These are phyloP conservation scores for Saccharomyces kudriavzevii DNA, from an alignment of 805 yeast species.

Conservation along the genomic window DNA sequence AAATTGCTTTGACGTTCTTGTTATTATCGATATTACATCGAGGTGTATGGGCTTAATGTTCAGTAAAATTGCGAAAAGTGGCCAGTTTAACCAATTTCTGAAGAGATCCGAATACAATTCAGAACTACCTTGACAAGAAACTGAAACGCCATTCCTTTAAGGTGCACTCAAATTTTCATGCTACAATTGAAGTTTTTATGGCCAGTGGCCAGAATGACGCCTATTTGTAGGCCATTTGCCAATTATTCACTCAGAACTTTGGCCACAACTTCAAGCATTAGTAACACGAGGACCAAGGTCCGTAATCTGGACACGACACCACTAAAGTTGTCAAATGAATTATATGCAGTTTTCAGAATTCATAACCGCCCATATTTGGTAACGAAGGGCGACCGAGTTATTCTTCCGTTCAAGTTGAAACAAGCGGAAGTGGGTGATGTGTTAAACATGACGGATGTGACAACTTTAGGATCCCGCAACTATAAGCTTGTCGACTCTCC, in stretches of 20 bases:
- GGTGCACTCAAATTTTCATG: too few relatives aligned
- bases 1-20: background rate
- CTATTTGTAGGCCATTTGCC: background rate
- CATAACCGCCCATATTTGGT: constrained; percentile 82
- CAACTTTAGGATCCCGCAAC: constrained; percentile 78
- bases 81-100: background rate
- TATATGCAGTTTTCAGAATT: constrained; percentile 76
- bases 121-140: background rate
- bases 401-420: constrained; percentile 70
- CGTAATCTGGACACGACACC: constrained; percentile 42
- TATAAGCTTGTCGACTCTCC: constrained; percentile 56
- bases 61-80: background rate
- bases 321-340: constrained; percentile 55
- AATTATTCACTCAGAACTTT: background rate
- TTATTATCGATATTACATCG: background rate
- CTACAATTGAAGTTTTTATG: background rate
- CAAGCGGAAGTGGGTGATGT: constrained; percentile 77
- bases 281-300: background rate
- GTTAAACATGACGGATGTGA: constrained; percentile 64
- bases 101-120: background rate
- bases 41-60: background rate
- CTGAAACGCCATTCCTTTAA: background rate
- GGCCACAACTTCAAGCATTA: background rate
- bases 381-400: constrained; percentile 81
- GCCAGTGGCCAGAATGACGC: background rate